Evolutionary conservation across 495 filamentous ascomycete species (phyloP), one percentile per base, ranked within the genome.

Genomic region (Patellaria atrata): DNA sequence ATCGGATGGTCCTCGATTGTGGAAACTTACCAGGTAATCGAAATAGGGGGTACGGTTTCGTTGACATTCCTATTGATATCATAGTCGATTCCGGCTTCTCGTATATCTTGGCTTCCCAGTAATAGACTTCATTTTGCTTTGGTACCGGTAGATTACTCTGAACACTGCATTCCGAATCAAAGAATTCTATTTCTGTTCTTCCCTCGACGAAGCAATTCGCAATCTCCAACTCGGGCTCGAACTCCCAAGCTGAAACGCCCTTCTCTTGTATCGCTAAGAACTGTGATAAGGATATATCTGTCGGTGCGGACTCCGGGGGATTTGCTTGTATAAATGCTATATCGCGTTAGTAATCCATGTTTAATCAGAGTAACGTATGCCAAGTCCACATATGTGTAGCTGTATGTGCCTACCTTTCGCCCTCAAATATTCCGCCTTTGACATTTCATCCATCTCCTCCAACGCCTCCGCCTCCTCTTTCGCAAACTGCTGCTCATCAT

Each of bases 261-360:
- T 97, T 97, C 57, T 97, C 89, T 61, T 97, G 89, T 44, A 97
- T 97, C 18, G 91, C 89, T 29, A 97, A 66, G 51, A 92, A 96
- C 55, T 97, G 89, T 25, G 91, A 94, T 39, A 97, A 59, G 18
- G 89, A 94, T 39, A 97, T 97, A 48, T 97, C 89, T 41, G 89
- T 97, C 48, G 86, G 83, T 41, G 82, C 62, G 1, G 91, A 96
- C 54, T 96, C 89, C 45, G 89, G 83, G 1, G 91, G 91, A 51
- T 97, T 93, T 22, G 77, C 82, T 63, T 89, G 77, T 41, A 93
- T 71, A 50, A 94, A 97, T 11, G 86, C 89, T 97, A 51, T 31
- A 6, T 17, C 10, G 15, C 31, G 37, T 59, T 32, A 54, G 48
- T 26, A 16, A 14, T 10, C 7, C n/a, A 8, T 7, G 13, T 13